Evolutionary conservation across 2,329 filamentous ascomycete species (phyloP).

Genomic region (Alternaria longipes): DNA sequence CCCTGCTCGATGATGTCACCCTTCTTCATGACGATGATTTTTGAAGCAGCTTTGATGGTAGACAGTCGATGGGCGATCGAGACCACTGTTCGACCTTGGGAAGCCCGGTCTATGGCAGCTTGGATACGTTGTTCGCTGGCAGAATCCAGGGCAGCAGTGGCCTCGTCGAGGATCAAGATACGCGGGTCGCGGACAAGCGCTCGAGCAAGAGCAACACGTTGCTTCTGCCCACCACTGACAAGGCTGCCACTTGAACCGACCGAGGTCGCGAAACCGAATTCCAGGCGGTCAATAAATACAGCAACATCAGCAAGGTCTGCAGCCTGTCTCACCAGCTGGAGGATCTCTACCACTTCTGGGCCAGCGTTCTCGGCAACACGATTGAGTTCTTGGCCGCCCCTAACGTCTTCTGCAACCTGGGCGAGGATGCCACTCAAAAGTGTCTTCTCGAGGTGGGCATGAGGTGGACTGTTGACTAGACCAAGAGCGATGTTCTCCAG

Average conservation of each 20-base stretch:
- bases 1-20: slow-evolving; percentile 51
- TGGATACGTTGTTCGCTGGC: slow-evolving; percentile 66
- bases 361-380: slow-evolving; percentile 26
- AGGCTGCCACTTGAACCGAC: slow-evolving; percentile 65
- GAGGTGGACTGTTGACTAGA: slow-evolving; percentile 54
- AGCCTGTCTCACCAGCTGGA: slow-evolving; percentile 60
- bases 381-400: slow-evolving; percentile 60
- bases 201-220: slow-evolving; percentile 67
- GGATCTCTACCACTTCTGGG: slow-evolving; percentile 56
- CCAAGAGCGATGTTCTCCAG: slow-evolving; percentile 64
- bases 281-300: slow-evolving; percentile 63
- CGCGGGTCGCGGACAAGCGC: slow-evolving; percentile 64
- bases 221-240: slow-evolving; percentile 67
- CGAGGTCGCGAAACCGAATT: slow-evolving; percentile 58
- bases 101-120: slow-evolving; percentile 47
- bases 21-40: slow-evolving; percentile 52
- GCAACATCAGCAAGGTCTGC: slow-evolving; percentile 68
- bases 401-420: slow-evolving; percentile 62
- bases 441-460: slow-evolving; percentile 53
- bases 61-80: slow-evolving; percentile 53
- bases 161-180: slow-evolving; percentile 69
- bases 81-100: slow-evolving; percentile 48
- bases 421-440: slow-evolving; percentile 62
- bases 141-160: slow-evolving; percentile 69
- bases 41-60: slow-evolving; percentile 48